Conservation (phyloP, 2,329 filamentous ascomycete genomes). For the Colletotrichum gloeosporioides region DNA sequence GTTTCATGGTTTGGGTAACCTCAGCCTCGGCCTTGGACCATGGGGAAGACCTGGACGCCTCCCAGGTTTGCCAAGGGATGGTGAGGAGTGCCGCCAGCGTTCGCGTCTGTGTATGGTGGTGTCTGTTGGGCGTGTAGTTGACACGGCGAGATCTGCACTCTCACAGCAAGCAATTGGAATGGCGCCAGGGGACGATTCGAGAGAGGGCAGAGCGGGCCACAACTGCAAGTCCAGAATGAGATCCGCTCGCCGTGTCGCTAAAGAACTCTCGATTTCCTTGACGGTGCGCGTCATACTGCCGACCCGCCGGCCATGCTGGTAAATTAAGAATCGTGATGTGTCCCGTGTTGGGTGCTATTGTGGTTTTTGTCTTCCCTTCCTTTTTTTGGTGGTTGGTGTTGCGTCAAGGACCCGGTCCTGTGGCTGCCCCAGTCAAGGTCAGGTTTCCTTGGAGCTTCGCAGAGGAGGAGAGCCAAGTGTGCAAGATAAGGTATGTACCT, state of each 20-base stretch:
- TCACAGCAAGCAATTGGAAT: neutral
- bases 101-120: neutral
- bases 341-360: too few relatives aligned
- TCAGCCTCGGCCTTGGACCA: constrained; percentile 1
- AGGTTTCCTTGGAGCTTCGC: too few relatives aligned
- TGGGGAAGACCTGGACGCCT: neutral
- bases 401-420: too few relatives aligned
- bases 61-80: neutral
- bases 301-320: constrained; percentile 17
- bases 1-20: constrained; percentile 13
- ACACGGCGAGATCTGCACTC: constrained; percentile 1
- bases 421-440: too few relatives aligned
- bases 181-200: constrained; percentile 17
- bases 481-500: too few relatives aligned
- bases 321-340: too few relatives aligned
- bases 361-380: too few relatives aligned
- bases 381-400: too few relatives aligned
- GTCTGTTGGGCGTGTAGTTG: neutral
- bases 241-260: constrained; percentile 18
- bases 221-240: neutral
- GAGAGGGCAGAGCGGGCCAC: constrained; percentile 19
- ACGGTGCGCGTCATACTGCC: constrained; percentile 15
- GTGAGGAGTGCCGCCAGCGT: neutral
- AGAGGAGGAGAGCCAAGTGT: too few relatives aligned
- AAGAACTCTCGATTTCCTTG: neutral